A percentile compares a stretch with the other conserved stretches of the same genome.
Evolutionary conservation across 2,329 filamentous ascomycete species (phyloP).

Genomic region (Cladosporium velox): DNA sequence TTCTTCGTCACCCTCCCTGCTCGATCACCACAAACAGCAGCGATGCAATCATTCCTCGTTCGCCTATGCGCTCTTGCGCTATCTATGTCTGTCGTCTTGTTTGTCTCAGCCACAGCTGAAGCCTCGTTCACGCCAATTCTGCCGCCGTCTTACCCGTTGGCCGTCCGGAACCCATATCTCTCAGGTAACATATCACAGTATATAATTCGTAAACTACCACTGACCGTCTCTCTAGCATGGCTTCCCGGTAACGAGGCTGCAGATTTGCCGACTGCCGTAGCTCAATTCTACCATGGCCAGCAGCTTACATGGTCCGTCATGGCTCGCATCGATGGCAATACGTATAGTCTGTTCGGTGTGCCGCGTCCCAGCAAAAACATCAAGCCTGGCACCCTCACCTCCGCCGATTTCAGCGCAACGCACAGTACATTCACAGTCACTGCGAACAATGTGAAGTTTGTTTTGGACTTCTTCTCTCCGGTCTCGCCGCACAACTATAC

Average conservation of each 20-base stretch:
- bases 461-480: constrained; percentile 49
- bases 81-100: neutral
- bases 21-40: neutral
- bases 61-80: neutral
- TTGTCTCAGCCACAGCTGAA: neutral
- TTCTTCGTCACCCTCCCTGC: neutral
- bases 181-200: constrained; percentile 31
- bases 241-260: constrained; percentile 44
- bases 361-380: constrained; percentile 33
- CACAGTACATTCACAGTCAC: constrained; percentile 45
- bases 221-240: constrained; percentile 37
- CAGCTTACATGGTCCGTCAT: constrained; percentile 46
- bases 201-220: no score
- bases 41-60: neutral
- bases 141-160: constrained; percentile 48
- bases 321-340: constrained; percentile 43
- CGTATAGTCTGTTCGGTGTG: constrained; percentile 47
- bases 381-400: constrained; percentile 38
- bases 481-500: constrained; percentile 46
- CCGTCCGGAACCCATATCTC: constrained; percentile 47
- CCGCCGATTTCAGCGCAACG: constrained; percentile 45
- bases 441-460: constrained; percentile 41
- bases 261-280: constrained; percentile 40
- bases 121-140: constrained; percentile 31
- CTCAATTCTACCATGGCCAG: constrained; percentile 49